Evolutionary conservation across 2,329 filamentous ascomycete species (phyloP).

Genomic region (Colletotrichum orbiculare): DNA sequence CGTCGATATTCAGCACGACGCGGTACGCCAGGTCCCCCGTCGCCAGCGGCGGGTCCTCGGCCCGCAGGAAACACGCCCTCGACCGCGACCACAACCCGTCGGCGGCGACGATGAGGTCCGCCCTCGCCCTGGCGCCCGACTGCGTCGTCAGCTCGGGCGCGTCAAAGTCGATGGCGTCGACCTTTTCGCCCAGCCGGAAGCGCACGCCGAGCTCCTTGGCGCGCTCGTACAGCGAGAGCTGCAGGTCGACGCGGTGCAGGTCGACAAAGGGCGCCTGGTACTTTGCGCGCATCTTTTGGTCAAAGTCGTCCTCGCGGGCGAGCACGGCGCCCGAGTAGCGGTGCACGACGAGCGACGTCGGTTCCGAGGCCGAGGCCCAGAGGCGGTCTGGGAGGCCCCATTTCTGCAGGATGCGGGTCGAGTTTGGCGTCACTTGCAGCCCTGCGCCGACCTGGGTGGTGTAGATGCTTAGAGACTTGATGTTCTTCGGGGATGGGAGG

Average conservation of each 20-base stretch:
- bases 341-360: conserved; percentile 61
- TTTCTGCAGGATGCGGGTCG: conserved; percentile 59
- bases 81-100: conserved; percentile 73
- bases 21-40: conserved; percentile 75
- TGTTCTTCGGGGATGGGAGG: not conserved
- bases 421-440: conserved; percentile 64
- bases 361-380: conserved; percentile 51
- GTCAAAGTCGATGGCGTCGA: conserved; percentile 60
- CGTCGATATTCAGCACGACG: conserved; percentile 64
- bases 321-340: conserved; percentile 63
- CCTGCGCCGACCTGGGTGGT: conserved; percentile 59
- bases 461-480: not conserved
- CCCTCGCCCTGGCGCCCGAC: conserved; percentile 50
- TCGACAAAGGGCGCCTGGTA: conserved; percentile 69
- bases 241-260: conserved; percentile 72
- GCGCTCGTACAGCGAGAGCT: conserved; percentile 61
- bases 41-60: conserved; percentile 60
- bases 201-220: conserved; percentile 64
- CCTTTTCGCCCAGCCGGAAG: conserved; percentile 60
- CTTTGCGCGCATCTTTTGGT: conserved; percentile 61
- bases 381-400: conserved; percentile 62
- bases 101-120: conserved; percentile 70
- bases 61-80: conserved; percentile 59
- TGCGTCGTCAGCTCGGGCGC: conserved; percentile 52
- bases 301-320: conserved; percentile 62